phyloP scores from a whole-genome alignment of 2,329 filamentous ascomycete species.

The Sclerotinia glacialis region DNA sequence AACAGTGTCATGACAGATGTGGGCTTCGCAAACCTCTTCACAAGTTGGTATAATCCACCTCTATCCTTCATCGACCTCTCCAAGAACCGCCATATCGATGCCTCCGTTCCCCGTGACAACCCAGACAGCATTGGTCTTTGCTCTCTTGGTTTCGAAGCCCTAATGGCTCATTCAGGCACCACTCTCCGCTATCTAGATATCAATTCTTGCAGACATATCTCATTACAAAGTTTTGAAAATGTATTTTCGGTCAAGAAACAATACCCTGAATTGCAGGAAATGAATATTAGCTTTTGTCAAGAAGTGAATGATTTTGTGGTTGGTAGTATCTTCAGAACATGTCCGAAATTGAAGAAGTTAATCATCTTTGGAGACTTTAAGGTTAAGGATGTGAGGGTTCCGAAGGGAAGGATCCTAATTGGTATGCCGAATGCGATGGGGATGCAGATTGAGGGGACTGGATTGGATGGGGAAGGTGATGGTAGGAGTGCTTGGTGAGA shows the following conservation, averaged over 20 bases:
- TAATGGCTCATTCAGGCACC: slow-evolving; percentile 79
- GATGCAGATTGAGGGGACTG: slow-evolving; percentile 56
- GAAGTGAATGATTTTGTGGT: slow-evolving; percentile 64
- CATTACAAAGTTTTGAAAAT: slow-evolving; percentile 65
- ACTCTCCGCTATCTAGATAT: slow-evolving; percentile 68
- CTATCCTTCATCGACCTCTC: slow-evolving; percentile 71
- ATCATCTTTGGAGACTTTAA: slow-evolving; percentile 67
- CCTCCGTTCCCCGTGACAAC: slow-evolving; percentile 63
- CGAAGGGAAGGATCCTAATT: slow-evolving; percentile 54
- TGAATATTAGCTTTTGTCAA: slow-evolving; percentile 77
- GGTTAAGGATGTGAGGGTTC: slow-evolving; percentile 53
- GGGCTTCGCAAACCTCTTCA: slow-evolving; percentile 71
- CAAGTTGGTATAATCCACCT: slow-evolving; percentile 69
- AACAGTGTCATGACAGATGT: slow-evolving; percentile 74
- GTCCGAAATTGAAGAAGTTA: slow-evolving; percentile 57
- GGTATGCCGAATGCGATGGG: slow-evolving; percentile 58
- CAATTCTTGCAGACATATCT: slow-evolving; percentile 82
- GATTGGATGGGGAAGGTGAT: slow-evolving; percentile 33
- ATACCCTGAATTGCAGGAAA: slow-evolving; percentile 66
- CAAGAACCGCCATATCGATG: slow-evolving; percentile 74
- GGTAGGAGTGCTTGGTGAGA: slow-evolving; percentile 12
- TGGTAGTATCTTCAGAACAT: slow-evolving; percentile 60
- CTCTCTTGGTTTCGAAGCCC: slow-evolving; percentile 68
- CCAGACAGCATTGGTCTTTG: slow-evolving; percentile 69
- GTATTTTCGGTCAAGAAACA: slow-evolving; percentile 61